Evolutionary conservation across 1,284 basidiomycete genomes (phyloP), one percentile per base, ranked within the genome.

Genomic region (Volvariella surrecta): DNA sequence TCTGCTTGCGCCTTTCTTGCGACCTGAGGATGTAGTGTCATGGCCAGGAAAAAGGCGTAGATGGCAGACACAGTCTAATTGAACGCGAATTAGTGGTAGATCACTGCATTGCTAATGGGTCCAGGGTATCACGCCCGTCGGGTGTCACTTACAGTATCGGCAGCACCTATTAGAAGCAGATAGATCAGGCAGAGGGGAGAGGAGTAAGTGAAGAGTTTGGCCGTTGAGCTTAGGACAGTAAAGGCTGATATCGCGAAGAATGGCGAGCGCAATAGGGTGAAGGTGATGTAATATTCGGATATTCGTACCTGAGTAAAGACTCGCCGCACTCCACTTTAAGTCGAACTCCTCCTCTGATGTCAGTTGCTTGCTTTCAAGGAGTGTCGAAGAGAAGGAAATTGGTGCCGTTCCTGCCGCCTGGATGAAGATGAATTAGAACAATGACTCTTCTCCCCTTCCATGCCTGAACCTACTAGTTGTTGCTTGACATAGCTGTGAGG

Each of bases 261-360:
- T 15, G 21, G 18, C 20, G 17, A 19, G 20, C 32, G 18, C 34
- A 51, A 35, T 6, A 35, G n/a, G 34, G n/a, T n/a, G n/a, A n/a
- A n/a, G n/a, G n/a, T n/a, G n/a, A n/a, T n/a, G n/a, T n/a, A n/a
- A n/a, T n/a, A n/a, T n/a, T n/a, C n/a, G n/a, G n/a, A n/a, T n/a
- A 35, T 35, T 7, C 60, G 40, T 49, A 74, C 76, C 78, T 40
- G 72, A 71, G 54, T 78, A 79, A 34, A 81, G 53, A 17, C 76
- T 79, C 28, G 75, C 74, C 17, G 75, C 62, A 42, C 74, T 69
- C 78, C 78, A 79, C 52, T 75, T 79, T 43, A 81, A 60, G 46
- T 73, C 63, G 42, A 70, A 67, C 43, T 74, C 72, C 48, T 76
- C 74, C 45, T 76, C 68, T 1, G 57, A 57, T 34, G 58, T 69